Base-by-base conservation (phyloP, 2,329 filamentous ascomycete genomes). In the Chaetomiaceae sp. region DNA sequence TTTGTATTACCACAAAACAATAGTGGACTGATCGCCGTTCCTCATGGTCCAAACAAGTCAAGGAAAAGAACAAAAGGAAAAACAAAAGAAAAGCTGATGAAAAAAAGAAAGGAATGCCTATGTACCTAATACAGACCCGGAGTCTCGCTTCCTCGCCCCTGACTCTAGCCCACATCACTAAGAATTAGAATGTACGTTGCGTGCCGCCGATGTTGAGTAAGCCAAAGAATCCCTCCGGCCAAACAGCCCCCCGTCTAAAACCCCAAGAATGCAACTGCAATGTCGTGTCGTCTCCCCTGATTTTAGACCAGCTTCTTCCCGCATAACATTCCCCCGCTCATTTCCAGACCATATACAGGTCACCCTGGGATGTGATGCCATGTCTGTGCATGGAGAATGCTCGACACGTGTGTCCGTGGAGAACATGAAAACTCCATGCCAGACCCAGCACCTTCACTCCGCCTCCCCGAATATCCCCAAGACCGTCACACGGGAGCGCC, bases 211-310 rank as follows among this genome's bases (percentile, higher is more conserved):
- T 9, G 17, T 20, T 34, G 49, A 59, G 47, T 56, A 59, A 58
- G 43, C 57, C 55, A 59, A 59, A 27, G 43, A 58, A 45, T 31
- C 45, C 19, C 42, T 47, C 44, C 30, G 25, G 12, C 34, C 27
- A 21, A 52, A 30, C 44, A 23, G 27, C 33, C 25, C 31, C 38
- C 47, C 33, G 33, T 55, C 53, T 53, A 55, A 53, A 47, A 47
- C 34, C 37, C 47, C 50, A 5, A 47, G 35, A 30, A 52, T 64
- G 59, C 60, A 56, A 67, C 68, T 70, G 63, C 69, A 66, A 47
- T 56, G 46, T 56, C 52, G 46, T 49, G 51, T 56, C 54, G 23
- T 58, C 48, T 42, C 31, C 23, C 33, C 27, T 9, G 21, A 38
- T 13, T 23, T 23, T 27, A 27, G 25, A 27, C 25, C 25, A 6